Evolutionary conservation across 176 grass and related monocot species (phyloP), one percentile per base, ranked within the genome.

Genomic region (Themeda triandra): DNA sequence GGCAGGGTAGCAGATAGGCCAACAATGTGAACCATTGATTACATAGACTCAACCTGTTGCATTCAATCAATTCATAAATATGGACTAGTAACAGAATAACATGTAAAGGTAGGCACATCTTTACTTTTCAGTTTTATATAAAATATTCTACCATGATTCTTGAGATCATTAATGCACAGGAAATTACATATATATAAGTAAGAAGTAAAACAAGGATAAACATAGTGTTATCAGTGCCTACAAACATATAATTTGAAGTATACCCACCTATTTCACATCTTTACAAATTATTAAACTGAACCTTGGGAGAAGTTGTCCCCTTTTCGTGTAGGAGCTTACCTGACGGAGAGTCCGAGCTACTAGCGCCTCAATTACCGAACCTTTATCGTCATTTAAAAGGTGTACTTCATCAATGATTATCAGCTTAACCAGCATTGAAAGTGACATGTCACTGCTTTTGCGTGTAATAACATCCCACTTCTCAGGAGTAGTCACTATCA

Each of bases 11-110:
- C 92, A 83, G 96, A 95, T 69, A 98, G 87, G 49, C 95, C 95
- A 80, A 98, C 96, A 83, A 98, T 98, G n/a, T 89, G 91, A 67
- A 98, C 93, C 96, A 98, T 98, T 44, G 96, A 95, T 93, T 98
- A 91, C 56, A 90, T 93, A 19, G 96, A 98, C 87, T 98, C 96
- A 84, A 95, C 96, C 96, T 95, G 89, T 6, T 6, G 33, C 33
- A 35, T 35, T 35, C 2, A 37, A 37, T 37, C 36, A 37, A 37
- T 37, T 37, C 33, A 35, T 35, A 35, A 35, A 35, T 81, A 80
- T 77, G 37, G 69, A 83, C 21, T 36, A 58, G 31, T 69, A 77
- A 85, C 40, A 80, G 37, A 54, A 71, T 10, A 88, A 69, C 58
- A 67, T 62, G 35, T 63, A 87, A 66, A 79, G 70, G 25, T 72